Evolutionary conservation across 257 asterid genomes (phyloP).

Genomic region (Mentha longifolia): DNA sequence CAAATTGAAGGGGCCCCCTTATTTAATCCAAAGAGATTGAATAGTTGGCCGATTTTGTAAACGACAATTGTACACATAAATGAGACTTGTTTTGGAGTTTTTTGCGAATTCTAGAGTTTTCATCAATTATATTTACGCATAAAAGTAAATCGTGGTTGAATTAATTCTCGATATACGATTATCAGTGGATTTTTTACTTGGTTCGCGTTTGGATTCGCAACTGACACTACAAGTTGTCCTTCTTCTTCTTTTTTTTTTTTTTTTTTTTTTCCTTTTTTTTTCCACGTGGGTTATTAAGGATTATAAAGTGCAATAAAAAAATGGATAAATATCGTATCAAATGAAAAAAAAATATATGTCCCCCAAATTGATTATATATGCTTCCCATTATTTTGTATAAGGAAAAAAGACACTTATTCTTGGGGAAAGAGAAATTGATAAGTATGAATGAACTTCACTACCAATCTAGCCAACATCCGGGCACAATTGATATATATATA

Average conservation of each 20-base stretch:
- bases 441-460: no score
- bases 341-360: no score
- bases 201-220: neutral
- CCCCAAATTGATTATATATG: no score
- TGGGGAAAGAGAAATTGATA: no score
- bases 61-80: constrained; percentile 8
- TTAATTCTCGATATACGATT: constrained; percentile 10
- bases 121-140: neutral
- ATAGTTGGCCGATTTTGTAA: constrained; percentile 19
- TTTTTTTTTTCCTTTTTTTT: no score
- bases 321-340: neutral
- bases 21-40: constrained; percentile 7
- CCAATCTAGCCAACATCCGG: no score
- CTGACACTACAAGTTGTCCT: neutral
- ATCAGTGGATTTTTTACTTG: neutral
- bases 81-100: constrained; percentile 11
- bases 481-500: no score
- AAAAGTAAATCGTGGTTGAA: constrained; percentile 23
- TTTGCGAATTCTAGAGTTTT: constrained; percentile 4
- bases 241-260: neutral
- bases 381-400: no score
- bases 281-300: neutral
- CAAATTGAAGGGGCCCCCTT: constrained; percentile 7
- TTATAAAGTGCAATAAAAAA: neutral
- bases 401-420: no score